A percentile compares a stretch with the other conserved stretches of the same genome.
These are phyloP conservation scores for Podospora pseudocomata DNA, from an alignment of 495 filamentous ascomycete genomes.

Conservation along the genomic window DNA sequence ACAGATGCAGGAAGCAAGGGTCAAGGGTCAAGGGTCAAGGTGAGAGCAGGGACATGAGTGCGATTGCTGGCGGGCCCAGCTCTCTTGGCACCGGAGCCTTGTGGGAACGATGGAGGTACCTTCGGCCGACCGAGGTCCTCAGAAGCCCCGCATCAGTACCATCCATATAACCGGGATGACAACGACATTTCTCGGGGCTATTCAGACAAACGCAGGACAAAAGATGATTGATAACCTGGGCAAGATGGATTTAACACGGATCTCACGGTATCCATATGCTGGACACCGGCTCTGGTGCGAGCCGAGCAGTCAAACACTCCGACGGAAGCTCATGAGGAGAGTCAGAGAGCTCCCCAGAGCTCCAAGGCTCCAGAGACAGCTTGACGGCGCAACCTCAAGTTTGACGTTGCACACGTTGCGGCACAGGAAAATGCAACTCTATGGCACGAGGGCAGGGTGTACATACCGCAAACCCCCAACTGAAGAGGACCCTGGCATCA, in stretches of 20 bases:
- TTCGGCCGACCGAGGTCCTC: background rate
- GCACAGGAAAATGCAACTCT: conserved; percentile 8
- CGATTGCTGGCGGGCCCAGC: conserved; percentile 22
- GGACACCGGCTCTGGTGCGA: background rate
- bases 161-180: background rate
- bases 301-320: background rate
- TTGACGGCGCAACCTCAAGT: conserved; percentile 6
- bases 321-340: background rate
- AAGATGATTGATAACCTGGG: too few species aligned
- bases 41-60: conserved; percentile 12
- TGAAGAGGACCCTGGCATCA: conserved; percentile 4
- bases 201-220: too few species aligned
- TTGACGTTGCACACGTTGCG: conserved; percentile 11
- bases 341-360: background rate
- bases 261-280: background rate
- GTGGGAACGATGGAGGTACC: conserved; percentile 18
- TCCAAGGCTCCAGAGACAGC: conserved; percentile 4
- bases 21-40: background rate
- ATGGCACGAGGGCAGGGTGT: conserved; percentile 2
- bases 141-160: background rate
- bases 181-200: background rate
- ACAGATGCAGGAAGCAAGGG: conserved; percentile 7
- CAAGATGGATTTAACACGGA: background rate
- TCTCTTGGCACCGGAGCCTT: conserved; percentile 11
- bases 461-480: background rate